These are phyloP conservation scores for Verticillium dahliae DNA, from an alignment of 2,329 filamentous ascomycete genomes.

Conservation along the genomic window DNA sequence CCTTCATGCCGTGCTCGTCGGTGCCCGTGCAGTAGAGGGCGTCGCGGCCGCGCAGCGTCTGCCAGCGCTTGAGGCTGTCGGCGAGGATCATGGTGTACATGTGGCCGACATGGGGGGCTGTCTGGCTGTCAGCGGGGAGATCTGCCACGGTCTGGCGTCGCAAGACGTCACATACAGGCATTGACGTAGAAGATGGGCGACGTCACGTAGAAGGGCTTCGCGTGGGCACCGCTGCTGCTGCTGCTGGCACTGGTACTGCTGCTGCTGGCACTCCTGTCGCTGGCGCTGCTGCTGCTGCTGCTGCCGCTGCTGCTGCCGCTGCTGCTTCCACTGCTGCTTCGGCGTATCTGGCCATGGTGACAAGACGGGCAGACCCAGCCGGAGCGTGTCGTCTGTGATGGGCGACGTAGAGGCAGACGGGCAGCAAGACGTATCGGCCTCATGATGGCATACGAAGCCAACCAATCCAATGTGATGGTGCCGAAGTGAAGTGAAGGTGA, in stretches of 20 bases:
- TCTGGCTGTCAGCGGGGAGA: background rate
- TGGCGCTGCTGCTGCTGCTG: background rate
- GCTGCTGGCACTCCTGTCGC: constrained; percentile 4
- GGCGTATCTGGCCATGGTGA: constrained; percentile 14
- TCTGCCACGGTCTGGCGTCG: too few relatives aligned
- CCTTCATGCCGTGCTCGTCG: constrained; percentile 97
- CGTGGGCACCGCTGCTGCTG: background rate
- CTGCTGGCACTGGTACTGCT: constrained; percentile 10
- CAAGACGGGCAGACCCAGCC: constrained; percentile 22
- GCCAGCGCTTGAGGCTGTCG: constrained; percentile 90
- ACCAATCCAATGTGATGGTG: background rate
- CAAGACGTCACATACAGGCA: constrained; percentile 52
- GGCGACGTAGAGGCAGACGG: background rate
- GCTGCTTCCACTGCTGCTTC: constrained; percentile 16
- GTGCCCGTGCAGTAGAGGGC: constrained; percentile 84
- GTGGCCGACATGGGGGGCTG: constrained; percentile 90
- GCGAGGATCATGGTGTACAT: constrained; percentile 87
- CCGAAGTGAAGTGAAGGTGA: background rate
- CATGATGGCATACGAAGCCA: background rate
- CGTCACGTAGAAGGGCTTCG: constrained; percentile 89
- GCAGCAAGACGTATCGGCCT: constrained; percentile 4
- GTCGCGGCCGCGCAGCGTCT: constrained; percentile 62
- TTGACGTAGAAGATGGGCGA: constrained; percentile 99
- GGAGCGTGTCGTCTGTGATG: constrained; percentile 5
- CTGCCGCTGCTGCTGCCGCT: too few relatives aligned